A percentile compares a stretch with the other conserved stretches of the same genome.
Conservation (phyloP, 228 moss, liverwort and hornwort genomes). For the Sphagnum fallax region DNA sequence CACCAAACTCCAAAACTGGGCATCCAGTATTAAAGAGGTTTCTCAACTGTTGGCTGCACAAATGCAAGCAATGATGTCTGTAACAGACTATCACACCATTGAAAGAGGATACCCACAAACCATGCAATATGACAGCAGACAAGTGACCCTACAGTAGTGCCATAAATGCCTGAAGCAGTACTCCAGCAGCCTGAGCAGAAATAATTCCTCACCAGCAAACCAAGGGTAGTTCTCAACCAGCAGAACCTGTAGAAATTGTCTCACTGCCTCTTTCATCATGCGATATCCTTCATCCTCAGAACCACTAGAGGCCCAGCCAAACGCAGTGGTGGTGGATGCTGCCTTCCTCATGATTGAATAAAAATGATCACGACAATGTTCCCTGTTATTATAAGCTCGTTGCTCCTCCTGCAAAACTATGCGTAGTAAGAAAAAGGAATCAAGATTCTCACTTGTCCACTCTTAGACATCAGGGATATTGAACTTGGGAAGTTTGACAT, state of each 20-base stretch:
- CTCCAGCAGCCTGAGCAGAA: too few relatives aligned
- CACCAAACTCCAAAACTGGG: too few relatives aligned
- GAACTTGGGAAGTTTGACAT: too few relatives aligned
- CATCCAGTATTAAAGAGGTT: too few relatives aligned
- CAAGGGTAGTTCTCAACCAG: constrained; percentile 67
- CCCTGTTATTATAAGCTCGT: constrained; percentile 68
- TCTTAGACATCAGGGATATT: too few relatives aligned
- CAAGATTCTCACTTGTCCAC: background rate
- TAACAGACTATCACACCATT: background rate
- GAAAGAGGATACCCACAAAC: background rate
- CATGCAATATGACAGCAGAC: background rate
- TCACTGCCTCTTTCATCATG: constrained; percentile 55
- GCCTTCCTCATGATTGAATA: constrained; percentile 62
- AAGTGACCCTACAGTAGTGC: background rate
- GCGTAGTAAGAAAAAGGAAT: background rate
- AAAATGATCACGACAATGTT: constrained; percentile 66
- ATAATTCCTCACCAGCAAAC: constrained; percentile 41
- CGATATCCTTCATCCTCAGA: constrained; percentile 47
- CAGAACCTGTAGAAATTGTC: constrained; percentile 50
- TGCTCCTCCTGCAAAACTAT: constrained; percentile 47
- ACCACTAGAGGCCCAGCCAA: constrained; percentile 56
- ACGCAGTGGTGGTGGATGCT: constrained; percentile 59
- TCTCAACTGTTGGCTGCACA: too few relatives aligned
- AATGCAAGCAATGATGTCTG: background rate
- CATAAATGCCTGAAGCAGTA: background rate